Base-by-base conservation (phyloP, 257 asterid species). In the Solanum clarkiae region DNA sequence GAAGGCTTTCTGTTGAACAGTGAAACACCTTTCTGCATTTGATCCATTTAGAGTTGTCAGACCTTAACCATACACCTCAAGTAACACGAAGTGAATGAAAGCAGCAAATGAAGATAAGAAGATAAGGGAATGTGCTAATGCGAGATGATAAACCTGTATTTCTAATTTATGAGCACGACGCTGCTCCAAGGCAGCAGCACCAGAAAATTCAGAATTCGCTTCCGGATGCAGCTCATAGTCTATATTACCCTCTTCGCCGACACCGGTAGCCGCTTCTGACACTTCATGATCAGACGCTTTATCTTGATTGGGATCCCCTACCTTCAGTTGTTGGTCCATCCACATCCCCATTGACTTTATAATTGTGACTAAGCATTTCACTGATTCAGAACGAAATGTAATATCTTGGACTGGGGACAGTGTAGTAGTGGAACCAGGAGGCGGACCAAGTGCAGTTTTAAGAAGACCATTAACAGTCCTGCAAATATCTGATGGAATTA, bases 251-350 rank as follows among this genome's bases (percentile, higher is more conserved):
- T 95, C 99, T 47, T 97, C 99, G 51, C 85, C 62, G 65, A 68
- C 72, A 88, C 80, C 84, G 26, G 68, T 62, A 36, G 89, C 63
- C 69, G 72, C 92, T 86, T 97, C 99, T 9, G 89, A 81, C 84
- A 71, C 77, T 84, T 94, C 99, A 84, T 87, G 89, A 88, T 94
- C 98, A 80, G 93, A 84, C 47, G 81, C 63, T 87, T 88, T 91
- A n/a, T 89, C 86, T 68, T 86, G 90, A 89, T 87, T 87, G 44
- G 82, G 47, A 55, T 96, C 99, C 88, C 95, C 98, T 84, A 90
- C 90, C 92, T 92, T 96, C 87, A 97, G 92, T 90, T 97, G 98
- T 83, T 92, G 98, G 92, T 97, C 99, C 98, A 97, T 94, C 98
- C 98, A 97, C 82, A 91, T 87, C 65, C 98, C 99, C 98, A 95